Percentiles rank a stretch among this genome's conserved stretches.
These are phyloP conservation scores for Alternaria gaisen DNA, from an alignment of 2,329 filamentous ascomycete species.

Conservation along the genomic window DNA sequence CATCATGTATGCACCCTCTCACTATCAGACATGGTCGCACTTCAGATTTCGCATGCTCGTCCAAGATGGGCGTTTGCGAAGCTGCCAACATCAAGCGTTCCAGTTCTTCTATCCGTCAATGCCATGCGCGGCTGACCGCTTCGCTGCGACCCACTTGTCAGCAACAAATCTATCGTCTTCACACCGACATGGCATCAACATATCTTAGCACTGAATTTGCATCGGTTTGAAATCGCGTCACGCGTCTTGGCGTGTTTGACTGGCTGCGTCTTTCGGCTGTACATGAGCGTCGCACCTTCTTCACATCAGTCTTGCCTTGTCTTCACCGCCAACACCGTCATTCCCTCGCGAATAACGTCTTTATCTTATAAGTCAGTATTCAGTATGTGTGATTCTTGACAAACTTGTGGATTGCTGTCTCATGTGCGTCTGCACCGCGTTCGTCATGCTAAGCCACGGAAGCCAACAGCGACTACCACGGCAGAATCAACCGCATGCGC, in stretches of 20 bases:
- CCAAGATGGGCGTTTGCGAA: neutral
- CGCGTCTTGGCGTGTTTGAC: conserved; percentile 19
- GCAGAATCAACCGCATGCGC: conserved; percentile 10
- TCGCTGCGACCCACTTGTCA: conserved; percentile 3
- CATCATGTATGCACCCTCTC: neutral
- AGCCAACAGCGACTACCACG: conserved; percentile 18
- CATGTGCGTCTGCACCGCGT: conserved; percentile 8
- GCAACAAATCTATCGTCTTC: neutral
- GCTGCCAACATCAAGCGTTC: neutral
- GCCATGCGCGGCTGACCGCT: neutral
- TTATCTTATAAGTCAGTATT: neutral
- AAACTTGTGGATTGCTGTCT: conserved; percentile 14
- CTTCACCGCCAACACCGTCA: conserved; percentile 3
- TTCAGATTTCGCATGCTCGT: neutral
- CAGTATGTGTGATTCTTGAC: conserved; percentile 26
- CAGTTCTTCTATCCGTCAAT: neutral
- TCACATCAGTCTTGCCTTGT: conserved; percentile 22
- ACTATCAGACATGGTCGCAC: neutral
- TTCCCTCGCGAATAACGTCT: conserved; percentile 1
- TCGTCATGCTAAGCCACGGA: conserved; percentile 29
- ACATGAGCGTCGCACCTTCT: conserved; percentile 14
- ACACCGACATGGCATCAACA: neutral
- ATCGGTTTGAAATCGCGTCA: neutral
- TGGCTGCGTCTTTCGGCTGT: conserved; percentile 18
- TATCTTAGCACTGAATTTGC: neutral